Base-by-base conservation (phyloP, 345 rosid species). In the Arabidopsis arenosa region DNA sequence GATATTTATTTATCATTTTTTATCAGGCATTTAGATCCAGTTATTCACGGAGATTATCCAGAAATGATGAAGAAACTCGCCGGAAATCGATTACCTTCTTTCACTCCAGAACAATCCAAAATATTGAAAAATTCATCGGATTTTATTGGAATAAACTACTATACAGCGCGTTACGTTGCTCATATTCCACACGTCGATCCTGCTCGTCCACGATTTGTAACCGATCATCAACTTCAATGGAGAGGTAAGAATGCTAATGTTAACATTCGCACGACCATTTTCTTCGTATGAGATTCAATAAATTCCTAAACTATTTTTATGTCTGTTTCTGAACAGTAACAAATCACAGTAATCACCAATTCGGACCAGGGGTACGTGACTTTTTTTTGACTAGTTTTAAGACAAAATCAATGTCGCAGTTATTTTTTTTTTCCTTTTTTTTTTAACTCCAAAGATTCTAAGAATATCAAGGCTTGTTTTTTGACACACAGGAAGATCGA, bases 61-160 rank as follows among this genome's bases (percentile, higher is more conserved):
- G 52, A 60, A 51, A 1, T 40, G 6, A 14, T 68, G 64, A 76
- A 76, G 26, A 61, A 49, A n/a, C 47, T 52, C 1, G 47, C 43
- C 2, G 75, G 79, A 30, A 51, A 52, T 41, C 51, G 74, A 61
- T 52, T 75, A 40, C 79, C 79, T 10, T 36, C 68, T 32, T 75
- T 75, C 51, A 68, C 79, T n/a, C n/a, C 35, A 12, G 75, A 68
- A 61, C 63, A 76, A 21, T 76, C 75, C 3, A 52, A 52, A 14
- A 76, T 76, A 70, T 61, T 76, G 5, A 61, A 44, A 43, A 60
- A 60, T 17, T 76, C 80, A 17, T 61, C 43, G 0, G 80, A 76
- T 15, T 68, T 67, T 26, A 75, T 75, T 17, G 79, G 79, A n/a
- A n/a, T 75, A 13, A 75, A 75, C 15, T 75, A 75, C 47, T 75